Evolutionary conservation across 1,284 basidiomycete species (phyloP).

Genomic region (Flammula alnicola): DNA sequence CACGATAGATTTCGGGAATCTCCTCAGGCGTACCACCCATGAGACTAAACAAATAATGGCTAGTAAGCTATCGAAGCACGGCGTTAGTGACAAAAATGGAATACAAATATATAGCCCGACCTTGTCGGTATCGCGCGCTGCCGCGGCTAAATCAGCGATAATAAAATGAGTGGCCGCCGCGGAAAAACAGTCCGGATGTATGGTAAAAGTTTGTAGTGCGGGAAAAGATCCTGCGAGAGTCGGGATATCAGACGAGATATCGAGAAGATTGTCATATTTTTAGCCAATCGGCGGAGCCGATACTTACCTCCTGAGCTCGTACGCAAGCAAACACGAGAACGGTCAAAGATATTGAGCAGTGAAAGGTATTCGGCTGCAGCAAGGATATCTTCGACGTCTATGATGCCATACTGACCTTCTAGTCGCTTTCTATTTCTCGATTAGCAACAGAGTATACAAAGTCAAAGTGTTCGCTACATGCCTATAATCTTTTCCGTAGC

Average conservation of each 20-base stretch:
- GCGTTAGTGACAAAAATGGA: neutral
- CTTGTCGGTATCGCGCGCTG: constrained; percentile 8
- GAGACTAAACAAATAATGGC: constrained; percentile 49
- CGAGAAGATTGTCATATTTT: neutral
- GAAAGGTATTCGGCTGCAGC: constrained; percentile 52
- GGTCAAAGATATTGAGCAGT: constrained; percentile 3
- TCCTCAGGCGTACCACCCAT: constrained; percentile 55
- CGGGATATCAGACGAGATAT: neutral
- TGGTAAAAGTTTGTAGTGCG: constrained; percentile 1
- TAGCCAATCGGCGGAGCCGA: neutral
- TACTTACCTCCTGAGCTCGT: constrained; percentile 3
- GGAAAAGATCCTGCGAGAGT: constrained; percentile 5
- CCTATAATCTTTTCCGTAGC: constrained; percentile 61
- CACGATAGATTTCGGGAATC: constrained; percentile 48
- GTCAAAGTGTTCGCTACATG: neutral
- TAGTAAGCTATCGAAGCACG: neutral
- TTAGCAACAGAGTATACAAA: neutral
- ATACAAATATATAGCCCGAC: neutral
- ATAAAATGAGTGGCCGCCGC: constrained; percentile 7
- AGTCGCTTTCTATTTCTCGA: constrained; percentile 44
- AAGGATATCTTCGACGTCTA: constrained; percentile 64
- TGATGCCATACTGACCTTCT: constrained; percentile 63
- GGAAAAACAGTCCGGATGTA: constrained; percentile 3
- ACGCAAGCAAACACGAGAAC: constrained; percentile 7
- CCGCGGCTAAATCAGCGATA: constrained; percentile 1